Conservation (phyloP, 1,284 basidiomycete genomes). For the Austroboletus niveus region DNA sequence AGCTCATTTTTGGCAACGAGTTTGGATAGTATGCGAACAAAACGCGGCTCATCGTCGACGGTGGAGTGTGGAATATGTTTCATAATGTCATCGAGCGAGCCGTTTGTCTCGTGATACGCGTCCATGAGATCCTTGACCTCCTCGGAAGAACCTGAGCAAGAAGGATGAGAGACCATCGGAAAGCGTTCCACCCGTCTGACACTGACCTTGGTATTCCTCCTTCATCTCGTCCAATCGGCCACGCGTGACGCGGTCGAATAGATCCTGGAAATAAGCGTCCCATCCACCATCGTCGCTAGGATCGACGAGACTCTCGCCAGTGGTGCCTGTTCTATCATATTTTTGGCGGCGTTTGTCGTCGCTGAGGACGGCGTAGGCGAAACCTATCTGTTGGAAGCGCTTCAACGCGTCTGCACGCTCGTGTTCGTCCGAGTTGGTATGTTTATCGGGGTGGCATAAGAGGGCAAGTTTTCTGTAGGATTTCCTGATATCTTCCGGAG, state of each 20-base stretch:
- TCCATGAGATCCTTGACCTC: slow-evolving; percentile 75
- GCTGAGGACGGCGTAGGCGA: slow-evolving; percentile 83
- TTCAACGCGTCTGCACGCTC: slow-evolving; percentile 62
- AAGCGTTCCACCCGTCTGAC: neutral
- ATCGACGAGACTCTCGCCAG: slow-evolving; percentile 70
- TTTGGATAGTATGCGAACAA: slow-evolving; percentile 67
- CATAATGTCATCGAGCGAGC: slow-evolving; percentile 79
- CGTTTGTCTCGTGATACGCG: slow-evolving; percentile 68
- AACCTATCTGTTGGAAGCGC: slow-evolving; percentile 88
- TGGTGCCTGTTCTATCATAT: slow-evolving; percentile 84
- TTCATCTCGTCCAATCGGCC: slow-evolving; percentile 88
- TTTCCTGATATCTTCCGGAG: slow-evolving; percentile 70
- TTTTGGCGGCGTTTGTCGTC: slow-evolving; percentile 73
- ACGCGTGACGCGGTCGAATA: slow-evolving; percentile 85
- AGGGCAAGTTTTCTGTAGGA: slow-evolving; percentile 86
- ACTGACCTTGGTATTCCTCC: slow-evolving; percentile 80
- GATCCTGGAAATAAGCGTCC: slow-evolving; percentile 88
- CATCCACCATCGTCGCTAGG: slow-evolving; percentile 80
- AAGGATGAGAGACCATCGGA: slow-evolving; percentile 2
- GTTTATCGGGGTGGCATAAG: slow-evolving; percentile 86
- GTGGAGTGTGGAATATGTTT: slow-evolving; percentile 82
- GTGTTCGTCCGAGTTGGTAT: slow-evolving; percentile 57
- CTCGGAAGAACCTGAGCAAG: slow-evolving; percentile 70
- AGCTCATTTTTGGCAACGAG: slow-evolving; percentile 69
- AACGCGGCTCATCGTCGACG: slow-evolving; percentile 78